Conservation (phyloP, 306 rosid species). For the Arachis stenosperma region DNA sequence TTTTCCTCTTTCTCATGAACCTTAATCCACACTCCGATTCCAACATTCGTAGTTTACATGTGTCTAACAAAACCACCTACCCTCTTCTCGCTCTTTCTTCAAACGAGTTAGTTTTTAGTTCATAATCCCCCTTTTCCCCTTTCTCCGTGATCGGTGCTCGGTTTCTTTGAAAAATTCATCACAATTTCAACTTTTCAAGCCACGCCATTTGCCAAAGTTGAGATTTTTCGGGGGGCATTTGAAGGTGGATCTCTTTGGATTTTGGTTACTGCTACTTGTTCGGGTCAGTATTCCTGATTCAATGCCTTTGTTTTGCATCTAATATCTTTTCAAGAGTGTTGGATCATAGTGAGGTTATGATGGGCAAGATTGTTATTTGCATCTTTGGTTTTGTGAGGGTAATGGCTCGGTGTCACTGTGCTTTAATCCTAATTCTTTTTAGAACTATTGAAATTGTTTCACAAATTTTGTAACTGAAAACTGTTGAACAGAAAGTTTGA, state of each 20-base stretch:
- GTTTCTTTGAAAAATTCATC: constrained; percentile 30
- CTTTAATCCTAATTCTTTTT: constrained; percentile 15
- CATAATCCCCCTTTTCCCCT: constrained; percentile 13
- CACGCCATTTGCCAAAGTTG: constrained; percentile 41
- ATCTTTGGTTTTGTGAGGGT: constrained; percentile 9
- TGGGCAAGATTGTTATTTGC: not conserved
- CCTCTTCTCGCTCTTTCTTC: constrained; percentile 30
- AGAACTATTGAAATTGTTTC: constrained; percentile 18
- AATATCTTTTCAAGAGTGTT: constrained; percentile 18
- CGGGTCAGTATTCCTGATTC: not conserved
- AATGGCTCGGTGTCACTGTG: constrained; percentile 23
- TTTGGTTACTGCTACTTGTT: constrained; percentile 21
- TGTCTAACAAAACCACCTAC: not conserved
- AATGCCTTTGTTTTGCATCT: constrained; percentile 1
- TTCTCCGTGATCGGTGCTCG: constrained; percentile 38
- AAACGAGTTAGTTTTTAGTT: constrained; percentile 39
- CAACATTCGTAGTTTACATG: not conserved
- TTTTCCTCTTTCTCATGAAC: constrained; percentile 10
- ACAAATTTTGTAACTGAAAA: constrained; percentile 33
- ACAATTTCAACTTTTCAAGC: not conserved
- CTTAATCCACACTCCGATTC: constrained; percentile 37
- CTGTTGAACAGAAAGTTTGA: not conserved
- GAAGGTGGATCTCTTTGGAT: constrained; percentile 35
- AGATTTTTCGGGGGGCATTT: constrained; percentile 32
- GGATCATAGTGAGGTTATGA: constrained; percentile 1